Percentiles rank a stretch among this genome's conserved stretches.
These are phyloP conservation scores for Akanthomyces uredinophilus DNA, from an alignment of 2,329 filamentous ascomycete genomes.

Conservation along the genomic window DNA sequence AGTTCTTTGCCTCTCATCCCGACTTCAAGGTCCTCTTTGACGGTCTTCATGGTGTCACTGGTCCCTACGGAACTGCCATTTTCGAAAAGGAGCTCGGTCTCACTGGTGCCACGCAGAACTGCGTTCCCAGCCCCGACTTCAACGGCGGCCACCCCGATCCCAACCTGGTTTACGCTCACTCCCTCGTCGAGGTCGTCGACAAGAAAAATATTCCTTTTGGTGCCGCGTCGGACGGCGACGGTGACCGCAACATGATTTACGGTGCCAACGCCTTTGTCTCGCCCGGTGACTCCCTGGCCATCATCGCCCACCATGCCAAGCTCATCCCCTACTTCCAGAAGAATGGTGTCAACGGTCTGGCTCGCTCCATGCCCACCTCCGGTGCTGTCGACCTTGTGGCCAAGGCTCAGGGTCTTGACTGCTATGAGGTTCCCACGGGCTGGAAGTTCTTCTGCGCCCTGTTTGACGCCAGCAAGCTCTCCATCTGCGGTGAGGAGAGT, in stretches of 20 bases:
- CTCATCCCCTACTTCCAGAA: conserved; percentile 98
- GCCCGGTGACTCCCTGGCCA: conserved; percentile 92
- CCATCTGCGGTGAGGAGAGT: conserved; percentile 97
- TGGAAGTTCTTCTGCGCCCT: conserved; percentile 99
- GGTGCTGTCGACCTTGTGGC: conserved; percentile 94
- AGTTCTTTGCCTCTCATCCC: conserved; percentile 78
- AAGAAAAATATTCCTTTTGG: conserved; percentile 90
- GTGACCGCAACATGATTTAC: conserved; percentile 99
- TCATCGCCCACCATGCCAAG: conserved; percentile 94
- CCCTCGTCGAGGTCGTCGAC: conserved; percentile 89
- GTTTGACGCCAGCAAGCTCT: conserved; percentile 91
- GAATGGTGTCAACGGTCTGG: conserved; percentile 91
- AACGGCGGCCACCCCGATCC: conserved; percentile 96
- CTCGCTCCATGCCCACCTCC: conserved; percentile 95
- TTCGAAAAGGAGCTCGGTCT: conserved; percentile 92
- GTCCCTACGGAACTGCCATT: conserved; percentile 89
- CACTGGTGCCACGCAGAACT: conserved; percentile 77
- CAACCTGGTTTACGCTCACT: conserved; percentile 95
- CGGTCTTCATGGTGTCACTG: conserved; percentile 88
- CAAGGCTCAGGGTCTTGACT: conserved; percentile 84
- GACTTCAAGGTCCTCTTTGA: conserved; percentile 98
- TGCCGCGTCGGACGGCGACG: conserved; percentile 92
- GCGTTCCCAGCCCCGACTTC: conserved; percentile 87
- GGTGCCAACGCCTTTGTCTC: conserved; percentile 95
- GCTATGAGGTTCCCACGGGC: conserved; percentile 95